These are phyloP conservation scores for Moringa oleifera DNA, from an alignment of 345 rosid genomes.

Conservation along the genomic window DNA sequence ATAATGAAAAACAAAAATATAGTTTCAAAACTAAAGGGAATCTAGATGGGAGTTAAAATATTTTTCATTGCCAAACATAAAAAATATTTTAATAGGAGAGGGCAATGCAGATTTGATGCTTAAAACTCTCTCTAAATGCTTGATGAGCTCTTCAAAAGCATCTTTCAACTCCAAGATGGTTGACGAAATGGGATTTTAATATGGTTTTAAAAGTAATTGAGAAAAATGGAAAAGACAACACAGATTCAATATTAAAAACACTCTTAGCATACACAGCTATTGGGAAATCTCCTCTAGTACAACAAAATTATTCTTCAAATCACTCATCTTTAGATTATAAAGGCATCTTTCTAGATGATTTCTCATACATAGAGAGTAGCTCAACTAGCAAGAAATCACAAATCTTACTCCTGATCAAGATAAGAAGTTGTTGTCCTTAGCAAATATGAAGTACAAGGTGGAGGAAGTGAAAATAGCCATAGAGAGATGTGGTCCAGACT, in stretches of 20 bases:
- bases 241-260: no score
- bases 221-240: no score
- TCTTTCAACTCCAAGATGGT: constrained; percentile 40
- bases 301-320: constrained; percentile 28
- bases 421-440: constrained; percentile 27
- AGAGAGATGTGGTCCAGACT: constrained; percentile 43
- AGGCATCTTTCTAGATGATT: constrained; percentile 38
- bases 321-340: constrained; percentile 33
- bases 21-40: no score
- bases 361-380: constrained; percentile 39
- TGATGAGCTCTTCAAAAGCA: constrained; percentile 37
- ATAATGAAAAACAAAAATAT: no score
- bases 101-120: no score
- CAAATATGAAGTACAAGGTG: constrained; percentile 50
- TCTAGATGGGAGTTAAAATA: no score
- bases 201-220: no score
- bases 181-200: constrained; percentile 51
- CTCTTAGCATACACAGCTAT: constrained; percentile 19
- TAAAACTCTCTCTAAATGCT: constrained; percentile 39
- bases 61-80: no score
- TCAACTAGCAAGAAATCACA: constrained; percentile 34
- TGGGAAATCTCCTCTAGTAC: constrained; percentile 33
- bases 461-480: no score
- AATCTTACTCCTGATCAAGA: constrained; percentile 31
- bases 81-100: no score